Evolutionary conservation across 2,329 filamentous ascomycete genomes (phyloP), one percentile per base, ranked within the genome.

Genomic region (Harringtonia lauricola): DNA sequence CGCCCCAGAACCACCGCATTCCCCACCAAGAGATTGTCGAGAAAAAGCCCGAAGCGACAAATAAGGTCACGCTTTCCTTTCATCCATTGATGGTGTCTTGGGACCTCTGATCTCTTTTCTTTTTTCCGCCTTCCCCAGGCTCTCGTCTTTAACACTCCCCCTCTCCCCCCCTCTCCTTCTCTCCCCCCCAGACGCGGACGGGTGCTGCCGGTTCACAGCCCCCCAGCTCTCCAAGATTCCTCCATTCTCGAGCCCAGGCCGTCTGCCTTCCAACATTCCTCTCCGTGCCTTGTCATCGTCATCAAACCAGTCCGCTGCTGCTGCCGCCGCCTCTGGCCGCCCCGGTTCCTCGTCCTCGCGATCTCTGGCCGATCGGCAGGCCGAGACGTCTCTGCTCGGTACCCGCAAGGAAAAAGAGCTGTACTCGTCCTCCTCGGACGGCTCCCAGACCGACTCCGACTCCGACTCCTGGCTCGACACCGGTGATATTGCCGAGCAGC

Each of bases 401-500:
- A 60, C 60, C 56, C 63, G 60, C 54, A 59, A 64, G 15, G 37
- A 29, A 7, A 18, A 39, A 21, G n/a, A n/a, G 15, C 41, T 42
- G 8, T 36, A 21, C 38, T 41, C 46, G 21, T 43, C 34, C n/a
- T 30, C 15, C 41, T n/a, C n/a, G n/a, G 24, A 28, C 37, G 58
- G 62, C 61, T 73, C 70, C 56, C 51, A 53, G 47, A 75, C 72
- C 52, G 59, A 61, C 52, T 77, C 74, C 42, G 64, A 59, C 54
- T 64, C 61, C 52, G 64, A 65, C 57, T 79, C 85, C 55, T 95
- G 87, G 88, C 89, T 86, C 59, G 88, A 95, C 64, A 95, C 90
- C 36, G 90, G 88, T 58, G 92, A 96, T 65, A 78, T 96, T 56
- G 87, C 86, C 57, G 90, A 95, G 68, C 90, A 94, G 72, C 73